These are phyloP conservation scores for Cladophialophora immunda DNA, from an alignment of 2,329 filamentous ascomycete species.

Conservation along the genomic window DNA sequence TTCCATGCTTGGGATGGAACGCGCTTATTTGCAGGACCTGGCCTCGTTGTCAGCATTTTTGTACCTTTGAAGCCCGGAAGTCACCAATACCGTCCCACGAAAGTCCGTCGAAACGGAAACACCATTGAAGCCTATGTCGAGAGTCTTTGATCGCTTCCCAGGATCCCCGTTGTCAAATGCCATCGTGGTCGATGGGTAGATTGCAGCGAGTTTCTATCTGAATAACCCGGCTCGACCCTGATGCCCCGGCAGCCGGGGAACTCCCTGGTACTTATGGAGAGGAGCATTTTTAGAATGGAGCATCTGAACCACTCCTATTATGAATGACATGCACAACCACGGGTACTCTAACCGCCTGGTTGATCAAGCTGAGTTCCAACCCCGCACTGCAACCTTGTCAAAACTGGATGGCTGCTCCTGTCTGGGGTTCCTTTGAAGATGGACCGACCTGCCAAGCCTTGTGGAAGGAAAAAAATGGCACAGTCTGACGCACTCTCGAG, in stretches of 20 bases:
- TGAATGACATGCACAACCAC: neutral
- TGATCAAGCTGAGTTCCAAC: neutral
- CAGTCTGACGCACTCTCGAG: too few relatives aligned
- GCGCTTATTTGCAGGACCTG: slow-evolving; percentile 30
- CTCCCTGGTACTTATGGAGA: neutral
- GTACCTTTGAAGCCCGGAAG: neutral
- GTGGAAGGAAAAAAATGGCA: too few relatives aligned
- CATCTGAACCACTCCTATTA: neutral
- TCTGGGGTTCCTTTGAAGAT: neutral
- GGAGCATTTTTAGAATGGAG: neutral
- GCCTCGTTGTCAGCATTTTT: slow-evolving; percentile 5
- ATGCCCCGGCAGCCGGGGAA: neutral
- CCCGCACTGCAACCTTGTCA: neutral
- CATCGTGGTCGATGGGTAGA: neutral
- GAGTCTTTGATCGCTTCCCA: slow-evolving; percentile 14
- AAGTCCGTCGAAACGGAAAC: slow-evolving; percentile 28
- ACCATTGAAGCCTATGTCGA: slow-evolving; percentile 31
- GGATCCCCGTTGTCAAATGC: neutral
- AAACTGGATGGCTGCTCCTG: neutral
- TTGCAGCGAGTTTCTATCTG: neutral
- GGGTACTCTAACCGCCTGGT: neutral
- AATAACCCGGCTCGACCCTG: neutral
- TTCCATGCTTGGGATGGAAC: slow-evolving; percentile 29
- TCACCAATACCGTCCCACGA: slow-evolving; percentile 23
- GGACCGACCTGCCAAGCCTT: too few relatives aligned